These are phyloP conservation scores for Helianthus annuus DNA, from an alignment of 129 eudicot species.

Conservation along the genomic window DNA sequence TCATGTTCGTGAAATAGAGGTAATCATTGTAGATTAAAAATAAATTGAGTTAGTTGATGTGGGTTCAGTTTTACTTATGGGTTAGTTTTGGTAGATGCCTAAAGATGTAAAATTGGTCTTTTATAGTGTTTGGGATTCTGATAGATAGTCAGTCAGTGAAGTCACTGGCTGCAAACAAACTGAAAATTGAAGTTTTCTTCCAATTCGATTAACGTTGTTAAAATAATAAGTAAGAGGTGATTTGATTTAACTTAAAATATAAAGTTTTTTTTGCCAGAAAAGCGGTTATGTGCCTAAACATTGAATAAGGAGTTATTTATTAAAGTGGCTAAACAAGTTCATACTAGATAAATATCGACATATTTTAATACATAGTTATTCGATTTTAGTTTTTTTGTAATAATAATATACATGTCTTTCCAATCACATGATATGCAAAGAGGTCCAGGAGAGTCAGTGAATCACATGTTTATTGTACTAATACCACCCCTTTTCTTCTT, in stretches of 20 bases:
- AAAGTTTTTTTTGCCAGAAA: no score
- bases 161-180: background rate
- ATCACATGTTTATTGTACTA: background rate
- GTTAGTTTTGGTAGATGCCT: slow-evolving; percentile 2
- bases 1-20: slow-evolving; percentile 89
- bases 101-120: background rate
- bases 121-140: background rate
- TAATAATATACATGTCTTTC: background rate
- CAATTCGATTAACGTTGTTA: no score
- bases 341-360: slow-evolving; percentile 6
- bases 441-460: background rate
- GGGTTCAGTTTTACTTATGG: background rate
- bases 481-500: background rate
- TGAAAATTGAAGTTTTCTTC: background rate
- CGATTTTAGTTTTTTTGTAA: background rate
- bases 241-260: no score
- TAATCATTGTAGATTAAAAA: slow-evolving; percentile 11
- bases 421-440: background rate
- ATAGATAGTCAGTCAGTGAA: background rate
- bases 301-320: background rate
- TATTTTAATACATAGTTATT: background rate
- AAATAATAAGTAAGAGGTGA: no score
- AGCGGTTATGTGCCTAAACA: background rate
- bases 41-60: background rate
- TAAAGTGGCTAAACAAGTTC: background rate